Percentiles rank a stretch among this genome's conserved stretches.
phyloP scores from a whole-genome alignment of 345 rosid species.

The Conringia planisiliqua region DNA sequence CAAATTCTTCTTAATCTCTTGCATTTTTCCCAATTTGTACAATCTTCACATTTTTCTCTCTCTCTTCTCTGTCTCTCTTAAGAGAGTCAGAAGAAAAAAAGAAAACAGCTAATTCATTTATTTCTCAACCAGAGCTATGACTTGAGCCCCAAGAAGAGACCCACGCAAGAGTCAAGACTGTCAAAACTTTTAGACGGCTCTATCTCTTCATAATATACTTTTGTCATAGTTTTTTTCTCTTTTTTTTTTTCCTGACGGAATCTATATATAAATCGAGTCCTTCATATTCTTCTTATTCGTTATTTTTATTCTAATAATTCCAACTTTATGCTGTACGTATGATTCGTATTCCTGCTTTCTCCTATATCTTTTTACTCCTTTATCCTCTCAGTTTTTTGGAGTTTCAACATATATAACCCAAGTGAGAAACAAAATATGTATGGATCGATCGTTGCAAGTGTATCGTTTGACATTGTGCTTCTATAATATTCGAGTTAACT shows the following conservation, averaged over 20 bases:
- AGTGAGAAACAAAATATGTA: neutral
- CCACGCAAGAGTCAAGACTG: neutral
- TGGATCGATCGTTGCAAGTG: neutral
- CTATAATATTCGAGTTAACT: neutral
- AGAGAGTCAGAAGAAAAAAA: neutral
- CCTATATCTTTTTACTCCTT: neutral
- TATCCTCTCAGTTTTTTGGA: constrained; percentile 7
- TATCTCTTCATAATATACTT: constrained; percentile 5
- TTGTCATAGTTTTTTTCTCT: constrained; percentile 6
- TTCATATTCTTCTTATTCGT: constrained; percentile 3
- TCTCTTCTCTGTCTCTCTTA: constrained; percentile 17
- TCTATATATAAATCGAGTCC: neutral
- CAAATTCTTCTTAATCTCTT: constrained; percentile 25
- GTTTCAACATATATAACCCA: neutral
- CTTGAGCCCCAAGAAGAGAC: constrained; percentile 29
- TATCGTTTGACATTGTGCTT: neutral
- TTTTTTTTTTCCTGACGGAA: constrained; percentile 5
- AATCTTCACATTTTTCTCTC: constrained; percentile 42
- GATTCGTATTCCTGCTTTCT: neutral
- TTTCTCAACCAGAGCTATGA: constrained; percentile 28
- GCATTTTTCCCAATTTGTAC: constrained; percentile 36
- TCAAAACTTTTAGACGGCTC: neutral
- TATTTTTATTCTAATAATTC: constrained; percentile 5
- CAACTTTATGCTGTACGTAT: neutral
- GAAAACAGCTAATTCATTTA: constrained; percentile 30